Evolutionary conservation across 805 yeast species (phyloP).

Genomic region (Phaffomyces opuntiae): DNA sequence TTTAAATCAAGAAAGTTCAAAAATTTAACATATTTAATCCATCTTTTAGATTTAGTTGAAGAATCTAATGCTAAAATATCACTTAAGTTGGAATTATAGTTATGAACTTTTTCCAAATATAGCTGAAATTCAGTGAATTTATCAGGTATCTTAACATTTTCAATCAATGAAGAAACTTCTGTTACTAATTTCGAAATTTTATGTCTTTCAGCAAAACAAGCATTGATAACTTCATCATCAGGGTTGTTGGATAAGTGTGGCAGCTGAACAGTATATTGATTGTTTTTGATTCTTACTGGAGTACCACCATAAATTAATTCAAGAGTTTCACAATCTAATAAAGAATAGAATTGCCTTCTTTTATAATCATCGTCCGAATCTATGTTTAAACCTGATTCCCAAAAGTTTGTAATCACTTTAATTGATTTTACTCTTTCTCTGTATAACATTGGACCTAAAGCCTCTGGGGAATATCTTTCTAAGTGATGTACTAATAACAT

Average conservation of each 20-base stretch:
- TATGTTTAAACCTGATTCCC: not conserved
- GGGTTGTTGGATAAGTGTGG: not conserved
- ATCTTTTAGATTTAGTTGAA: not conserved
- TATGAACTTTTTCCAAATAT: not conserved
- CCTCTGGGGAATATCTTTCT: conserved; percentile 4
- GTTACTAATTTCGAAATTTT: not conserved
- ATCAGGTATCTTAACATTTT: conserved; percentile 1
- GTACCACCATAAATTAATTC: conserved; percentile 1
- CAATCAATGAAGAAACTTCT: conserved; percentile 1
- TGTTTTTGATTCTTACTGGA: not conserved
- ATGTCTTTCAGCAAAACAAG: not conserved
- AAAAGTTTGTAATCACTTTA: not conserved
- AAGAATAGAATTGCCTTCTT: conserved; percentile 5
- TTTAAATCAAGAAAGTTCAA: conserved; percentile 3
- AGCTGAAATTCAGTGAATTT: not conserved
- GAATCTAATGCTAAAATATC: conserved; percentile 1
- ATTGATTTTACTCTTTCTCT: not conserved
- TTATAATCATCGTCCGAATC: not conserved
- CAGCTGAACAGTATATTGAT: conserved; percentile 1
- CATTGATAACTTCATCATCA: conserved; percentile 1
- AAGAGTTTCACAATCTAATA: conserved; percentile 2
- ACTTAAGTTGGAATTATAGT: not conserved
- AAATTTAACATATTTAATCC: not conserved
- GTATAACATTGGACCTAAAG: conserved; percentile 1
- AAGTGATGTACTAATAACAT: conserved; percentile 3